Evolutionary conservation across 2,329 filamentous ascomycete species (phyloP).

Genomic region (Penicillium sp.): DNA sequence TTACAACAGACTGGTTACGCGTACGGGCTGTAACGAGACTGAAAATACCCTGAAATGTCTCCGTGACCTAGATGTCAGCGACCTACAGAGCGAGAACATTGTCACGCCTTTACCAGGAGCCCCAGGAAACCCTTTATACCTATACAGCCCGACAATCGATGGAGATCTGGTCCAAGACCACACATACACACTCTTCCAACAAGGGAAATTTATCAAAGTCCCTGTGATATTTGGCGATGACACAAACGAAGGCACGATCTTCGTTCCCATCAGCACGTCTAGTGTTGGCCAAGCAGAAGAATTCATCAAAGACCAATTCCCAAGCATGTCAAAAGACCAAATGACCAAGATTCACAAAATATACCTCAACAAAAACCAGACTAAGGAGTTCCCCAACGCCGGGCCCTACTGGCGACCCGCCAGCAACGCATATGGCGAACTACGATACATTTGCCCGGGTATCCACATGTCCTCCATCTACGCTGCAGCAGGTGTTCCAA

Average conservation of each 20-base stretch:
- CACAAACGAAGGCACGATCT: conserved; percentile 66
- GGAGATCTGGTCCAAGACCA: conserved; percentile 52
- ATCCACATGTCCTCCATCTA: conserved; percentile 54
- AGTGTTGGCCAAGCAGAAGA: conserved; percentile 51
- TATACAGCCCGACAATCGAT: conserved; percentile 56
- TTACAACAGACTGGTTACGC: conserved; percentile 52
- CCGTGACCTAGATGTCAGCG: conserved; percentile 44
- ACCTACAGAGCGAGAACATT: conserved; percentile 49
- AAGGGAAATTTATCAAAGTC: conserved; percentile 52
- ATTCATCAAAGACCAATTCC: conserved; percentile 62
- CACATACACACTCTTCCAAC: conserved; percentile 50
- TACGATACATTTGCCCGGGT: conserved; percentile 65
- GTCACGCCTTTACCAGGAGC: conserved; percentile 49
- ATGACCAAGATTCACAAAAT: conserved; percentile 54
- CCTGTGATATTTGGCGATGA: conserved; percentile 60
- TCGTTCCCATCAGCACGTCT: conserved; percentile 53
- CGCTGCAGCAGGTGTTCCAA: conserved; percentile 33
- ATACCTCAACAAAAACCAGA: conserved; percentile 55
- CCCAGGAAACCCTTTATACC: conserved; percentile 46
- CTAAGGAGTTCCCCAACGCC: conserved; percentile 46
- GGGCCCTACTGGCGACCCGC: conserved; percentile 61
- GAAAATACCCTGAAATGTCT: conserved; percentile 52
- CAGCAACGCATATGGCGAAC: conserved; percentile 62
- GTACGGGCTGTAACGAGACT: conserved; percentile 47
- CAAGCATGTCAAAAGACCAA: conserved; percentile 53